Percentiles rank a stretch among this genome's conserved stretches.
Evolutionary conservation across 1,284 basidiomycete genomes (phyloP).

Genomic region (Moesziomyces parantarcticus): DNA sequence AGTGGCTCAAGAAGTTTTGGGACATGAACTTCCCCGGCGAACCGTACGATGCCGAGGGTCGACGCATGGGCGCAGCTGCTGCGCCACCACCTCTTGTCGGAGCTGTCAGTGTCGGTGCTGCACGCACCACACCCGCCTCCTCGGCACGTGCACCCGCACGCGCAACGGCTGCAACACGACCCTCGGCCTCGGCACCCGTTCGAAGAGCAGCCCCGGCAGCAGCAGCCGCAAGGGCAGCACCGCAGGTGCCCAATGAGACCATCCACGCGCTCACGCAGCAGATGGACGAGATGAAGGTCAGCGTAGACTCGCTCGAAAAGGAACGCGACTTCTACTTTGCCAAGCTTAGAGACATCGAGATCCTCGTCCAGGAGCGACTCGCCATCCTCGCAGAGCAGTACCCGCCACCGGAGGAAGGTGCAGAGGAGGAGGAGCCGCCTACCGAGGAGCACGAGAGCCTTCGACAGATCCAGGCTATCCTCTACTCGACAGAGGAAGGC

Average conservation of each 20-base stretch:
- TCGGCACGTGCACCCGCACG: conserved; percentile 12
- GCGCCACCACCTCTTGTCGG: conserved; percentile 63
- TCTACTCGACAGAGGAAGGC: conserved; percentile 85
- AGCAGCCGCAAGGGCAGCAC: conserved; percentile 75
- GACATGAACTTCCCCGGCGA: conserved; percentile 89
- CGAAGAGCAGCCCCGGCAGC: conserved; percentile 8
- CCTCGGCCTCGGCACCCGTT: conserved; percentile 4
- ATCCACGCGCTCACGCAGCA: conserved; percentile 78
- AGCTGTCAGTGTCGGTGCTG: conserved; percentile 44
- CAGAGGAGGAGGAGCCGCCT: conserved; percentile 20
- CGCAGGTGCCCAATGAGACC: conserved; percentile 66
- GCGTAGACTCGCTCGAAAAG: conserved; percentile 84
- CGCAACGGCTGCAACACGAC: conserved; percentile 9
- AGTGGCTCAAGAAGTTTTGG: conserved; percentile 98
- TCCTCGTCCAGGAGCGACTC: conserved; percentile 75
- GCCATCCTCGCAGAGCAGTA: conserved; percentile 51
- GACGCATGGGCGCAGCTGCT: conserved; percentile 75
- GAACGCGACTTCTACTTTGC: conserved; percentile 98
- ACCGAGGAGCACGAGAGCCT: conserved; percentile 76
- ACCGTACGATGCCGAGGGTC: conserved; percentile 85
- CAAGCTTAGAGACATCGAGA: conserved; percentile 88
- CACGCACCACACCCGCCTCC: conserved; percentile 18
- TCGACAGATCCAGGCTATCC: conserved; percentile 87
- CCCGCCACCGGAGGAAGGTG: conserved; percentile 1
- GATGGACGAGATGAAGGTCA: conserved; percentile 82